Percentiles rank a stretch among this genome's conserved stretches.
These are phyloP conservation scores for Coemansia sp. DNA, from an alignment of 192 early-diverging fungal species.

Conservation along the genomic window DNA sequence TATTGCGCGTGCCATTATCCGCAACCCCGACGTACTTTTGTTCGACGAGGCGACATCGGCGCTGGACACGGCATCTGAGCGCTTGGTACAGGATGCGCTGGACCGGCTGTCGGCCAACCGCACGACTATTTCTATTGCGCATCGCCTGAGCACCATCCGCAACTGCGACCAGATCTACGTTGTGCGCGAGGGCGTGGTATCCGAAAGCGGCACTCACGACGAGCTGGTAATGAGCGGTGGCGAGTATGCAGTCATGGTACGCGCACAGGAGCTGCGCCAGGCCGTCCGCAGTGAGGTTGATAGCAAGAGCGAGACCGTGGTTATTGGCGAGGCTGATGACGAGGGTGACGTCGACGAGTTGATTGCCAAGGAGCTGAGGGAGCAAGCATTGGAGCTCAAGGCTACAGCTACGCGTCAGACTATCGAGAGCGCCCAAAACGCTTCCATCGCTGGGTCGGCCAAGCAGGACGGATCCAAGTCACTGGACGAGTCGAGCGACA, in stretches of 20 bases:
- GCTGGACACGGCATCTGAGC: constrained; percentile 80
- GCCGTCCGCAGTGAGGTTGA: constrained; percentile 26
- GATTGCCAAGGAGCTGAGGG: constrained; percentile 47
- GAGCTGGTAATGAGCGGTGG: constrained; percentile 66
- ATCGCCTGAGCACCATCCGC: constrained; percentile 90
- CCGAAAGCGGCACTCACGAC: constrained; percentile 79
- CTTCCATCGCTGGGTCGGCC: not conserved
- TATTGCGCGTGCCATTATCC: constrained; percentile 90
- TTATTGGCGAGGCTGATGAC: not conserved
- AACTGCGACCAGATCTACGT: constrained; percentile 89
- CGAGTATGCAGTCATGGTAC: constrained; percentile 59
- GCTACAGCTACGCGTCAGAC: constrained; percentile 36
- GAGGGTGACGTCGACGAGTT: constrained; percentile 35
- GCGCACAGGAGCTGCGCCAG: constrained; percentile 85
- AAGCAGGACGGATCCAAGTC: constrained; percentile 5
- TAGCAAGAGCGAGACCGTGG: constrained; percentile 7
- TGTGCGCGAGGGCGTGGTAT: constrained; percentile 69
- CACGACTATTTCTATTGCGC: constrained; percentile 91
- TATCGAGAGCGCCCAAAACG: constrained; percentile 20
- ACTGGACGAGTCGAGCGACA: constrained; percentile 34
- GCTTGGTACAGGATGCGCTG: constrained; percentile 80
- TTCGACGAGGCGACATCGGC: constrained; percentile 92
- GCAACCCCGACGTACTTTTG: constrained; percentile 81
- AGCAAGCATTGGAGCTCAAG: constrained; percentile 44
- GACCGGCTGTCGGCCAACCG: constrained; percentile 73